Conservation (phyloP, 371 early-diverging fungal species). For the Nematocida ironsii region DNA sequence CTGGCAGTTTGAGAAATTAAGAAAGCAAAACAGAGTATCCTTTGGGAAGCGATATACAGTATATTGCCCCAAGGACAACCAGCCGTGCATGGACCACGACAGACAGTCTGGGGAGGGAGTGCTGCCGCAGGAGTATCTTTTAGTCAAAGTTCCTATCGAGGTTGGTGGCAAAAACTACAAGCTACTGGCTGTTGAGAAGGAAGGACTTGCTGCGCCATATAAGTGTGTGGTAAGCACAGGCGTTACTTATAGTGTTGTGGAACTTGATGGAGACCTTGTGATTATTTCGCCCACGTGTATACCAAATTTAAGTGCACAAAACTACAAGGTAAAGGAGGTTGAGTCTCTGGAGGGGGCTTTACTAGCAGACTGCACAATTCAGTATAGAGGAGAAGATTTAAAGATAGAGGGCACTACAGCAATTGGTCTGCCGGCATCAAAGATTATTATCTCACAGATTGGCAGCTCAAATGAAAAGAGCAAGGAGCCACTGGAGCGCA, state of each 20-base stretch:
- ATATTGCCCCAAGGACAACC: conserved; percentile 88
- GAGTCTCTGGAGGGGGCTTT: neutral
- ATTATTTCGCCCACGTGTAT: neutral
- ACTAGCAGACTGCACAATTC: neutral
- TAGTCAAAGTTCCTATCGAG: conserved; percentile 22
- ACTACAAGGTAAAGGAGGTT: conserved; percentile 22
- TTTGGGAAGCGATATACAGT: conserved; percentile 98
- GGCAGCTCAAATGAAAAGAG: neutral
- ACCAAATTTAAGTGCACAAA: conserved; percentile 31
- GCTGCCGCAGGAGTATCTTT: conserved; percentile 85
- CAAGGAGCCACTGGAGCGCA: neutral
- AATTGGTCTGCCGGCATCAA: conserved; percentile 9
- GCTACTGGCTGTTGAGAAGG: conserved; percentile 9
- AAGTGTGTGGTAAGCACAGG: conserved; percentile 33
- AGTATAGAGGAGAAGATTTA: neutral
- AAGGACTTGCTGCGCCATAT: conserved; percentile 4
- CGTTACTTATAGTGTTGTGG: neutral
- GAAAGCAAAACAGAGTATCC: conserved; percentile 76
- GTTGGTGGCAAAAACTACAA: neutral
- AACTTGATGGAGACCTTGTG: conserved; percentile 19
- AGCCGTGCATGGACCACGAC: conserved; percentile 99
- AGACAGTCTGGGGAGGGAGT: conserved; percentile 92
- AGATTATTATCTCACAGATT: neutral
- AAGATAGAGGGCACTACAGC: conserved; percentile 25
- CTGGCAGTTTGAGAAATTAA: conserved; percentile 95